Percentiles rank a stretch among this genome's conserved stretches.
Conservation (phyloP, 495 filamentous ascomycete genomes). For the Cercophora newfieldiana region DNA sequence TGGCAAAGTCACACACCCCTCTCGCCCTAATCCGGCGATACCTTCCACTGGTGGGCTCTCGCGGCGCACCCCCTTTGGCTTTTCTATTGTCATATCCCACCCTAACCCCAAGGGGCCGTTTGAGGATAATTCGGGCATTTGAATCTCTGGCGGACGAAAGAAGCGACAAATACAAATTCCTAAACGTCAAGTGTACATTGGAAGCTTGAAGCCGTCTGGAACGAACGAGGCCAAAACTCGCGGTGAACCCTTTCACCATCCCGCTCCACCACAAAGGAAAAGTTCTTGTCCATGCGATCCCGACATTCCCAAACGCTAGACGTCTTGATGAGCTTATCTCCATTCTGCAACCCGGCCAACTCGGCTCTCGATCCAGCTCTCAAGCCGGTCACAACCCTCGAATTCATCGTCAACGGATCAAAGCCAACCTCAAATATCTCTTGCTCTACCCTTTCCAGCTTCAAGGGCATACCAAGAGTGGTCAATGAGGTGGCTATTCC, state of each 20-base stretch:
- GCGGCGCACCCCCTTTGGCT: too few relatives aligned
- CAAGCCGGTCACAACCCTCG: neutral
- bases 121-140: too few relatives aligned
- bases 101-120: too few relatives aligned
- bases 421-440: neutral
- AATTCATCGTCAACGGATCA: neutral
- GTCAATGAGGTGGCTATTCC: neutral
- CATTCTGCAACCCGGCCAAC: neutral
- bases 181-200: neutral
- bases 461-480: neutral
- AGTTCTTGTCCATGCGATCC: neutral
- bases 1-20: too few relatives aligned
- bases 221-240: neutral
- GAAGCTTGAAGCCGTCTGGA: neutral
- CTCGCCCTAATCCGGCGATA: too few relatives aligned
- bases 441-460: neutral
- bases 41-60: too few relatives aligned
- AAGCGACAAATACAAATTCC: too few relatives aligned
- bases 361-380: neutral
- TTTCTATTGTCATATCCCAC: too few relatives aligned
- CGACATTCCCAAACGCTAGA: neutral
- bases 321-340: neutral
- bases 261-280: neutral
- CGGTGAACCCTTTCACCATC: neutral
- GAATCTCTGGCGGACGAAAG: too few relatives aligned